phyloP scores from a whole-genome alignment of 352 stramenopile species.

The Phytopythium helicoides region DNA sequence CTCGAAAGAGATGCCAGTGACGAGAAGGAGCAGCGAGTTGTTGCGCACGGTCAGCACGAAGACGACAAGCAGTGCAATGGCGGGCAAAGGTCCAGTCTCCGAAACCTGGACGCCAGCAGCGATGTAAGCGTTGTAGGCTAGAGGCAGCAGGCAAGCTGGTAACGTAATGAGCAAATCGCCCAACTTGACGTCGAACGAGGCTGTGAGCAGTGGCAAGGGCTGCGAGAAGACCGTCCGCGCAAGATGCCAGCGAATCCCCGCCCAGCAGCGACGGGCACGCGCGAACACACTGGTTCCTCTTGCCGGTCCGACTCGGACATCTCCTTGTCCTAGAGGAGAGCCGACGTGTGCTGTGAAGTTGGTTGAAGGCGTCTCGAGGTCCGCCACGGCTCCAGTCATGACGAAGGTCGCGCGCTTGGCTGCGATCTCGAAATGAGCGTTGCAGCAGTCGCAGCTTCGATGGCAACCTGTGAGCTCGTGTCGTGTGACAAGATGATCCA shows the following conservation, averaged over 20 bases:
- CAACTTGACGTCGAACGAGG: conserved; percentile 26
- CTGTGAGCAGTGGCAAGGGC: conserved; percentile 27
- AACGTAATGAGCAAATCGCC: conserved; percentile 35
- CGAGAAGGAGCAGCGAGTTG: conserved; percentile 37
- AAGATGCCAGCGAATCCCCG: conserved; percentile 29
- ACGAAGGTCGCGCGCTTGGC: too few species aligned
- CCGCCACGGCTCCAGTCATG: too few species aligned
- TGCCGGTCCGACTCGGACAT: too few species aligned
- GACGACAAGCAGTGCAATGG: conserved; percentile 29
- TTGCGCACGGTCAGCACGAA: conserved; percentile 48
- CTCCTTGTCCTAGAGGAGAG: too few species aligned
- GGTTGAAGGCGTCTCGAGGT: too few species aligned
- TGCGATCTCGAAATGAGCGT: too few species aligned
- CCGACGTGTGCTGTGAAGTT: too few species aligned
- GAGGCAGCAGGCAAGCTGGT: conserved; percentile 13
- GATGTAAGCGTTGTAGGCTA: conserved; percentile 15
- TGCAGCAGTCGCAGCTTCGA: too few species aligned
- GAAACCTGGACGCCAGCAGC: conserved; percentile 16
- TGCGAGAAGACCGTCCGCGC: conserved; percentile 24
- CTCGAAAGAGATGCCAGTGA: conserved; percentile 50
- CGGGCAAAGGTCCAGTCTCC: conserved; percentile 17
- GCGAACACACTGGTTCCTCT: too few species aligned
- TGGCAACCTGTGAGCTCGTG: too few species aligned
- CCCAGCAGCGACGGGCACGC: conserved; percentile 21
- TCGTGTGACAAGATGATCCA: too few species aligned